phyloP scores from a whole-genome alignment of 169 alveolate species.

The Plasmodium blacklocki region DNA sequence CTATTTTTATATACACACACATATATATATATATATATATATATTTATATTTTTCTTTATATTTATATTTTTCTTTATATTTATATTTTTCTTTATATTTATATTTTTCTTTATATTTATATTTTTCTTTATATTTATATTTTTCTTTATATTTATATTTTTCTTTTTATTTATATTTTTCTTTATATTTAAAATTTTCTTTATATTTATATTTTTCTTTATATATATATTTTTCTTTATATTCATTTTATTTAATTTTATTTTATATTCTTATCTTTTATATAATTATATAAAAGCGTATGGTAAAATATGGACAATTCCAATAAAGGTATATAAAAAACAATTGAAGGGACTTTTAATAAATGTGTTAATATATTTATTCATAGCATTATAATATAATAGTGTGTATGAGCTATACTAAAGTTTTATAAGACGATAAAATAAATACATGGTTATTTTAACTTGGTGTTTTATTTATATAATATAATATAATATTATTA shows the following conservation, averaged over 20 bases:
- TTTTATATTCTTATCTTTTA: neutral
- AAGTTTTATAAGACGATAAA: no score
- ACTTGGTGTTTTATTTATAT: no score
- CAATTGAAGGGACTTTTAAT: no score
- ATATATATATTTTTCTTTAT: neutral
- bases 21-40: slow-evolving; percentile 1
- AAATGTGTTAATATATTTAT: no score
- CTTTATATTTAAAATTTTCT: no score
- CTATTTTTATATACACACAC: neutral
- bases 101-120: neutral
- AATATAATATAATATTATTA: no score
- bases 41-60: neutral
- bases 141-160: neutral
- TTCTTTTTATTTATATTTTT: neutral
- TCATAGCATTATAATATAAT: no score
- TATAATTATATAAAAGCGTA: neutral
- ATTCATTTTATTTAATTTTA: neutral
- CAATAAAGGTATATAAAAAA: slow-evolving; percentile 13
- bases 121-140: neutral
- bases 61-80: neutral
- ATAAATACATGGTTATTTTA: no score
- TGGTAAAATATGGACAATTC: slow-evolving; percentile 32
- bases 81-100: neutral
- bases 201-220: neutral
- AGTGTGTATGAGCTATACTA: no score